Conservation (phyloP, 768 basidiomycete species). For the Strobilomyces confusus region DNA sequence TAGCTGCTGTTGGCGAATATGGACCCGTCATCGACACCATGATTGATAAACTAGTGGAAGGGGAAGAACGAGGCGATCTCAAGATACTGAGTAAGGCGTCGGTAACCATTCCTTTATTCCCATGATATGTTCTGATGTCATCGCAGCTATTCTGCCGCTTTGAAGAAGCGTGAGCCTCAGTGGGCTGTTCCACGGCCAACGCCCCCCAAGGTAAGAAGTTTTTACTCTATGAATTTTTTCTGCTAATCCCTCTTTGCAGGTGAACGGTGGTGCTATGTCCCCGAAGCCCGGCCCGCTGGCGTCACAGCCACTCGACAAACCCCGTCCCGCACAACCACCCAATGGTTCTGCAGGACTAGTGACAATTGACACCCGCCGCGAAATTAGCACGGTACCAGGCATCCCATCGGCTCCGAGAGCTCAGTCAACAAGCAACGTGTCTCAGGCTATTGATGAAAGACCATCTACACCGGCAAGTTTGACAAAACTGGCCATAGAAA, state of each 20-base stretch:
- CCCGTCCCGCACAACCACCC: conserved; percentile 31
- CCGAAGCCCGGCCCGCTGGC: conserved; percentile 20
- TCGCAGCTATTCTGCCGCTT: conserved; percentile 62
- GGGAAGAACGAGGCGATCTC: conserved; percentile 78
- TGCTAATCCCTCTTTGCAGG: conserved; percentile 8
- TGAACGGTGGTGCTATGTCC: conserved; percentile 27
- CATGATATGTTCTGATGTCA: conserved; percentile 4
- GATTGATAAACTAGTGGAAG: conserved; percentile 64
- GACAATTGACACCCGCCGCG: conserved; percentile 37
- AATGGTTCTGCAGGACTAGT: conserved; percentile 36
- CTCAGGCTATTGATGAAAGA: conserved; percentile 27
- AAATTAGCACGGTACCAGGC: conserved; percentile 24
- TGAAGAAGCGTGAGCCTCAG: conserved; percentile 67
- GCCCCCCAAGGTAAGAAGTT: conserved; percentile 31
- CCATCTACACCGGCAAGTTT: conserved; percentile 30
- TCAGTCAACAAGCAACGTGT: conserved; percentile 39
- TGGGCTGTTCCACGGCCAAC: conserved; percentile 40
- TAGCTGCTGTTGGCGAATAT: conserved; percentile 52
- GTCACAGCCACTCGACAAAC: conserved; percentile 34
- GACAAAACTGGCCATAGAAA: conserved; percentile 63
- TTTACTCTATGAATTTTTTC: background rate
- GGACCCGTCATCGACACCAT: conserved; percentile 55
- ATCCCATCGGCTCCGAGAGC: conserved; percentile 49
- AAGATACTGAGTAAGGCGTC: conserved; percentile 79
- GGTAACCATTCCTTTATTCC: conserved; percentile 25